These are phyloP conservation scores for Agapanthus africanus DNA, from an alignment of 106 monocot species.

Conservation along the genomic window DNA sequence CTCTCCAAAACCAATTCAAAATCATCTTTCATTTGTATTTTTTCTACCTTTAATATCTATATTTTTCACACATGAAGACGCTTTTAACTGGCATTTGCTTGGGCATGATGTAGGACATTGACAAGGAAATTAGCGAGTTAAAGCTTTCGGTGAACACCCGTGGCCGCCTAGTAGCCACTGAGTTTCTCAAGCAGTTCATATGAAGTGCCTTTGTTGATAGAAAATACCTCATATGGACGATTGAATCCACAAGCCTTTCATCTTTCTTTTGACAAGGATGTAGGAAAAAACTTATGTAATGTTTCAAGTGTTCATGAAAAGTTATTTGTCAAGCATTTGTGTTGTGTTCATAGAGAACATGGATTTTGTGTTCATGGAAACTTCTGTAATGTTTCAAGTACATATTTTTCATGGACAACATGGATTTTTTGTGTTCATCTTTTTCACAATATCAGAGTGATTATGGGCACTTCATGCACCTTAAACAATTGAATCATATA, in stretches of 20 bases:
- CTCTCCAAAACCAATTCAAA: too few species aligned
- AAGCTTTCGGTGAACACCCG: slow-evolving; percentile 89
- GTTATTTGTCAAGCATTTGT: background rate
- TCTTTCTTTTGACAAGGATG: background rate
- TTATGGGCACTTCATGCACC: too few species aligned
- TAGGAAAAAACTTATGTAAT: background rate
- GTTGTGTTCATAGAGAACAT: background rate
- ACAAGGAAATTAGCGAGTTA: slow-evolving; percentile 91
- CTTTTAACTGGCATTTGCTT: background rate
- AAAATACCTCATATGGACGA: background rate
- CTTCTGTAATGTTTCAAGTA: too few species aligned
- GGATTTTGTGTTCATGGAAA: background rate
- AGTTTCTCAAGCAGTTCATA: slow-evolving; percentile 91
- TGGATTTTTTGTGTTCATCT: too few species aligned
- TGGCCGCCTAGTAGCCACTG: slow-evolving; percentile 86
- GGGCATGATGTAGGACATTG: slow-evolving; percentile 60
- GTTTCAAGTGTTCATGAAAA: background rate
- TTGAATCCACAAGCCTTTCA: background rate
- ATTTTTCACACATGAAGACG: slow-evolving; percentile 34
- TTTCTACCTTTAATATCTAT: too few species aligned
- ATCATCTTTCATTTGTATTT: too few species aligned
- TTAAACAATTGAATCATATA: too few species aligned
- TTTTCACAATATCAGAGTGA: too few species aligned
- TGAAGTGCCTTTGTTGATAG: slow-evolving; percentile 15
- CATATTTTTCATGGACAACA: too few species aligned